phyloP scores from a whole-genome alignment of 2,329 filamentous ascomycete genomes.

The Coniella vitis region DNA sequence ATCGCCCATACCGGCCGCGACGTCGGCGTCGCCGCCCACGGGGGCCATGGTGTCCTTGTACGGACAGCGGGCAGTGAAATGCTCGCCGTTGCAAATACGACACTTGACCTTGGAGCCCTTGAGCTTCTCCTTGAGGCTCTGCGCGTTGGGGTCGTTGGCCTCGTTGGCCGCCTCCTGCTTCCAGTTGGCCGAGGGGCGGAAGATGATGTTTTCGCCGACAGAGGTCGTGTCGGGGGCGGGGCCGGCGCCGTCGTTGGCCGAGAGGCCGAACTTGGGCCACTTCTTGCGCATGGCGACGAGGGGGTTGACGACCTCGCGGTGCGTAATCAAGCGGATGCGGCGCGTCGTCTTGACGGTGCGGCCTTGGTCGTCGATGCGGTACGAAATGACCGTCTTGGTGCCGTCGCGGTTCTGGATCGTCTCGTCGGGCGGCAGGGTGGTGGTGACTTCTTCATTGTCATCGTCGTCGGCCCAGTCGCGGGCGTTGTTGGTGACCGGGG shows the following conservation, averaged over 20 bases:
- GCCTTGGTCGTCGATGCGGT: constrained; percentile 83
- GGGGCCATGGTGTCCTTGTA: constrained; percentile 99
- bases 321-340: constrained; percentile 83
- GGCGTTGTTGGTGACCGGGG: not conserved
- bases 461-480: constrained; percentile 93
- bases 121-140: constrained; percentile 72
- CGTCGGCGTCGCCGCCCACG: constrained; percentile 52
- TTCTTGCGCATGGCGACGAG: constrained; percentile 89
- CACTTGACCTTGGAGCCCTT: constrained; percentile 99
- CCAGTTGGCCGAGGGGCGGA: constrained; percentile 90
- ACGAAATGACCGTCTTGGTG: constrained; percentile 90
- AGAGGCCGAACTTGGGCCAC: constrained; percentile 89
- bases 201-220: constrained; percentile 96
- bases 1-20: constrained; percentile 48
- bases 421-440: constrained; percentile 73
- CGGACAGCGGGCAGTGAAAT: constrained; percentile 97
- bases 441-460: constrained; percentile 60
- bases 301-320: constrained; percentile 92
- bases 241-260: constrained; percentile 75
- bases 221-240: constrained; percentile 86
- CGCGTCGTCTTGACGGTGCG: constrained; percentile 97
- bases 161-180: constrained; percentile 79
- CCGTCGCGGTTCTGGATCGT: constrained; percentile 97
- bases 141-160: constrained; percentile 64
- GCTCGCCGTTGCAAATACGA: constrained; percentile 96